A percentile compares a stretch with the other conserved stretches of the same genome.
Conservation (phyloP, 345 rosid species). For the Kandelia obovata region DNA sequence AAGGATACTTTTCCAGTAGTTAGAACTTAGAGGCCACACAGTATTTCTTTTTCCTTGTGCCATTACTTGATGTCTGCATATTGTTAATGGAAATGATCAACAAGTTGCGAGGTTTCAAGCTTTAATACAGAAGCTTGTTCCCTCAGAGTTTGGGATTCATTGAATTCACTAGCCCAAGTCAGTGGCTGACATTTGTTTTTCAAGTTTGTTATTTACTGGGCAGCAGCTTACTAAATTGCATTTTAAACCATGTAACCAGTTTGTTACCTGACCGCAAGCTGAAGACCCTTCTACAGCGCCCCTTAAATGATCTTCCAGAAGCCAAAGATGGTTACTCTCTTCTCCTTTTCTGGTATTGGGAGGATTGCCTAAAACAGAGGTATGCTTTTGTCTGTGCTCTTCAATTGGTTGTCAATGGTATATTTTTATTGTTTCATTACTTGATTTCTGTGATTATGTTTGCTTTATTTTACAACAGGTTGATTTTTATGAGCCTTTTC, state of each 20-base stretch:
- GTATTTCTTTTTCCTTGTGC: too few species aligned
- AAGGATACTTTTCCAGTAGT: not conserved
- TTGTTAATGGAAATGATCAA: too few species aligned
- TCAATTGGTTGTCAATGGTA: not conserved
- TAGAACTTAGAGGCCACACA: too few species aligned
- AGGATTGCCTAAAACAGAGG: conserved; percentile 96
- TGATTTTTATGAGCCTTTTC: not conserved
- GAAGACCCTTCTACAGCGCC: conserved; percentile 82
- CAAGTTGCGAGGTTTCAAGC: too few species aligned
- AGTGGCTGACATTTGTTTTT: not conserved
- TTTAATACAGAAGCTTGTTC: too few species aligned
- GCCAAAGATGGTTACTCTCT: conserved; percentile 90
- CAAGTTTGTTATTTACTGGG: not conserved
- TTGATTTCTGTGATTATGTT: not conserved
- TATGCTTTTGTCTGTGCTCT: conserved; percentile 16
- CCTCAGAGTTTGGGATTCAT: too few species aligned
- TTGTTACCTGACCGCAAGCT: conserved; percentile 91
- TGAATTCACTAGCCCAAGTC: not conserved
- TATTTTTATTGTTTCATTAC: not conserved
- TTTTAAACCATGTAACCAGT: conserved; percentile 33
- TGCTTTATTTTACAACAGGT: not conserved
- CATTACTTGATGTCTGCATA: too few species aligned
- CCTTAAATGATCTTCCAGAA: conserved; percentile 65
- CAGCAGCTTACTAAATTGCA: not conserved
- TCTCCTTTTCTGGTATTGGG: conserved; percentile 94